Evolutionary conservation across 1,284 basidiomycete species (phyloP), one percentile per base, ranked within the genome.

Genomic region (Heterobasidion irregulare): DNA sequence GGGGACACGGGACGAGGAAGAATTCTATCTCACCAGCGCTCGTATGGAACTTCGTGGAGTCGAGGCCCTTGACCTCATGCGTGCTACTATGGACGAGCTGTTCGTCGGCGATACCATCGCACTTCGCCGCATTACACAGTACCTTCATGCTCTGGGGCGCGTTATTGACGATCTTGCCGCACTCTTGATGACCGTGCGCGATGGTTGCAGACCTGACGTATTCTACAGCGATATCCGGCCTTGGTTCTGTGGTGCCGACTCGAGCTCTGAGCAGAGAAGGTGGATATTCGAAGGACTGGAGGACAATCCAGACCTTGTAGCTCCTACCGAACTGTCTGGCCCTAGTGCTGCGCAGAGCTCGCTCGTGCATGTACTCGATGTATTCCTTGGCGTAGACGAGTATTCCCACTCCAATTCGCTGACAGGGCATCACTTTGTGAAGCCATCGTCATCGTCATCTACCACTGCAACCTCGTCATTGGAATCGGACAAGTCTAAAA

Each of bases 1-100:
- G 1, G 81, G 80, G 19, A 90, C 89, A 1, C 69, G 68, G n/a
- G 92, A 93, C 58, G 95, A 98, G 68, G 80, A 85, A 53, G 89
- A 92, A 60, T 98, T 98, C 68, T 98, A 90, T 73, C 78, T 94
- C 53, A 82, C 87, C 19, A 94, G 93, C 0, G 83, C 92, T 0
- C 81, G 92, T n/a, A 93, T 96, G 66, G 96, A 98, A 70, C 77
- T 96, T 6, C 81, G 83, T n/a, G 95, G 94, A 6, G 92, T 93
- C 1, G 79, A 86, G 41, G 92, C 90, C 0, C 81, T 98, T 6
- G 79, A 84, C 19, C 75, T 97, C 57, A 97, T 98, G 92, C 84
- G 89, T 2, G 75, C 80, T 6, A 92, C 84, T 4, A 85, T 98
- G 76, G 94, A 98, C 75, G 95, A 98, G 70, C 79, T 87, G 12